Evolutionary conservation across 495 filamentous ascomycete species (phyloP), one percentile per base, ranked within the genome.

Genomic region (Penicillium coffeae): DNA sequence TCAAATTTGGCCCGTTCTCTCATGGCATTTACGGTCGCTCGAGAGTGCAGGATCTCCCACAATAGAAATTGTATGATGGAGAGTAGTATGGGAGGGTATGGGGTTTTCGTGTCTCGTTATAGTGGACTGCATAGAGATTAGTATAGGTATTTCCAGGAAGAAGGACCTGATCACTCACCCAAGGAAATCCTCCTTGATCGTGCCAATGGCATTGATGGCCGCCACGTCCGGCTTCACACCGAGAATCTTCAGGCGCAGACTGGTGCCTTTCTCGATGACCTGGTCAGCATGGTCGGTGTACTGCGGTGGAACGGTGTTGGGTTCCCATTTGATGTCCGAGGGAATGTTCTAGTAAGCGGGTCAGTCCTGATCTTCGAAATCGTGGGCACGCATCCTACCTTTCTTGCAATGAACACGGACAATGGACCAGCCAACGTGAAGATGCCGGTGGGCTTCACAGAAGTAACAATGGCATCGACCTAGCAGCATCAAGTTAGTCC

Each of bases 131-230:
- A 32, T 9, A 45, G 22, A 45, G 27, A 37, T 41, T 10, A 8
- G 30, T 49, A 47, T 51, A 33, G 36, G 22, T 25, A 22, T 41
- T 19, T 38, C 2, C 2, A 16, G 14, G 12, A 33, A 41, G 20
- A 25, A 7, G 2, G 39, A 10, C 12, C 35, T 12, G 21, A n/a
- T 22, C 16, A 62, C 72, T 52, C 52, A 80, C 77, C 77, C 77
- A 54, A 80, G 57, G 48, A 68, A 80, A 60, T 79, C 89, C 67
- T 96, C 93, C 72, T 95, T 95, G 63, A 98, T 95, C 30, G 88
- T 97, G 34, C 90, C 94, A 65, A 97, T 95, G 25, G 92, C 93
- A 75, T 86, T 96, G 79, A 98, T 93, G 56, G 86, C 84, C 20
- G 85, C 89, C 38, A 97, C 88, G 59, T 96, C 93, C 43, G 84